A percentile compares a stretch with the other conserved stretches of the same genome.
These are phyloP conservation scores for Terfezia claveryi DNA, from an alignment of 495 filamentous ascomycete species.

Conservation along the genomic window DNA sequence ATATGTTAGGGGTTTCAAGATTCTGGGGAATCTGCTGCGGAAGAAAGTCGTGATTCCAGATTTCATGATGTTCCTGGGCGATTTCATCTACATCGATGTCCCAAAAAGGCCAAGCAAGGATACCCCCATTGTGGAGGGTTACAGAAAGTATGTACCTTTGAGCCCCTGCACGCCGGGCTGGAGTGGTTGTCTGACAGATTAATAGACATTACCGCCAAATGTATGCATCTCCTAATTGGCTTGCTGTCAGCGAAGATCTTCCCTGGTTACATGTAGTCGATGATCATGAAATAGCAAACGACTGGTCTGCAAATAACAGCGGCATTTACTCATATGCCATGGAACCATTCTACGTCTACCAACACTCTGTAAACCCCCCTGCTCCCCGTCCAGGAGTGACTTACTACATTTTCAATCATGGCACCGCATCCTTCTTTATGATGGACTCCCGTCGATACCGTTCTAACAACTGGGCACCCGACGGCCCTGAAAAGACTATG, in stretches of 20 bases:
- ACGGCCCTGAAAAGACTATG: conserved; percentile 50
- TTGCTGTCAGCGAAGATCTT: conserved; percentile 39
- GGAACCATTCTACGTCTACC: conserved; percentile 77
- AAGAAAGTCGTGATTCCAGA: conserved; percentile 31
- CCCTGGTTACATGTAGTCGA: conserved; percentile 94
- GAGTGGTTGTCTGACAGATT: neutral
- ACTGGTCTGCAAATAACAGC: conserved; percentile 58
- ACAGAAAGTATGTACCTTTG: conserved; percentile 19
- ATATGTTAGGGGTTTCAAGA: conserved; percentile 51
- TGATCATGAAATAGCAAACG: conserved; percentile 88
- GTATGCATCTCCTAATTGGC: conserved; percentile 84
- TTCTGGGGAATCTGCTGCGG: conserved; percentile 30
- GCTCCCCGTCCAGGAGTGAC: conserved; percentile 33
- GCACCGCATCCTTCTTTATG: conserved; percentile 72
- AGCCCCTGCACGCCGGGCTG: too few relatives aligned
- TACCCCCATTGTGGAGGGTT: conserved; percentile 38
- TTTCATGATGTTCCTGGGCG: conserved; percentile 97
- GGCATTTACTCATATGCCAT: conserved; percentile 50
- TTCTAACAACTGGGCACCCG: conserved; percentile 31
- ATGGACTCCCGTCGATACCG: conserved; percentile 81
- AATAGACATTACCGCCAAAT: conserved; percentile 65
- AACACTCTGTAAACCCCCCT: conserved; percentile 65
- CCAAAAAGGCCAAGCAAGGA: conserved; percentile 52
- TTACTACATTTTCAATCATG: conserved; percentile 71
- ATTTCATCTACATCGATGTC: conserved; percentile 92